Base-by-base conservation (phyloP, 352 stramenopile species). In the Peronospora destructor region DNA sequence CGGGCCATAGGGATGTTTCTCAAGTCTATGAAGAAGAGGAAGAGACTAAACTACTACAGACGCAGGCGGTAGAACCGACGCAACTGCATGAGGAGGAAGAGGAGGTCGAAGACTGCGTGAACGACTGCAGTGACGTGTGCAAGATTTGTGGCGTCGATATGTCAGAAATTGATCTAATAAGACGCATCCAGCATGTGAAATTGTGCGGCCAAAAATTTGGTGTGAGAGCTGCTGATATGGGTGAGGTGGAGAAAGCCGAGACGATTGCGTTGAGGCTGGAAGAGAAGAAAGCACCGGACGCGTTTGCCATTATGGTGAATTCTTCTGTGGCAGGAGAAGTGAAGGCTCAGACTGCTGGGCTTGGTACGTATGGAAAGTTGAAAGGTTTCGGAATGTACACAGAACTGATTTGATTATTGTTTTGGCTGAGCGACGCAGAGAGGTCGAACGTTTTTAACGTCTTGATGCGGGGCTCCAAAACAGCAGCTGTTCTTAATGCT, bases 171-270 rank as follows among this genome's bases (percentile, higher is more conserved):
- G 51, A 62, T 4, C 19, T 86, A 6, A 60, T 58, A 36, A 51
- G 53, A 19, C 71, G 72, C n/a, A 88, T 89, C 41, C 68, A 71
- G n/a, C 83, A 94, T 44, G 63, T 88, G 34, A 94, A 94, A 53
- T 64, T 71, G 40, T 94, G 80, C 39, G 80, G 74, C 0, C 62
- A 80, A 37, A 73, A 71, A 47, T 86, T 85, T 49, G 83, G 80
- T 9, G 61, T 94, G 16, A 59, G 70, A 19, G 56, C 79, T 39
- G 61, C 43, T 35, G 70, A 85, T 45, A 48, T 88, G 47, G 63
- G 55, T 10, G 43, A 66, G 23, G 40, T 77, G 26, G 50, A 69
- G 28, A 39, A 64, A 28, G 16, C 28, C 4, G 62, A 71, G 34
- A 44, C 58, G 7, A 59, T 68, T 26, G 46, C 4, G 34, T 36